Conservation (phyloP, 257 asterid species). For the Thymus quinquecostatus region DNA sequence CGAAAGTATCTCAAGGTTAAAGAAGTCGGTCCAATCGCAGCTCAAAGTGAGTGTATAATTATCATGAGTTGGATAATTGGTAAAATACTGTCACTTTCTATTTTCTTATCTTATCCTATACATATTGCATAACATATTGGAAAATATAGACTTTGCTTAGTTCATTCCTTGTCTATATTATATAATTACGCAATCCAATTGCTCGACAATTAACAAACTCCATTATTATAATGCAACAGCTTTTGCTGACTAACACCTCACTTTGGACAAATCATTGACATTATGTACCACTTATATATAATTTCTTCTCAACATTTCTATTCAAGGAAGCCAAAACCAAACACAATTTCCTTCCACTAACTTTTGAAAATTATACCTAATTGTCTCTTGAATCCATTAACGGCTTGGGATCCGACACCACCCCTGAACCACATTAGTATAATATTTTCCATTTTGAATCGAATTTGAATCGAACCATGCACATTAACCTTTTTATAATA, state of each 20-base stretch:
- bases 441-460: too few species aligned
- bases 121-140: background rate
- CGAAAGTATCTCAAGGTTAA: constrained; percentile 1
- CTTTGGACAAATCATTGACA: constrained; percentile 14
- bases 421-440: too few species aligned
- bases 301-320: background rate
- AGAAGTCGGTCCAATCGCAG: constrained; percentile 14
- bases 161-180: background rate
- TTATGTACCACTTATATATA: background rate
- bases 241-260: constrained; percentile 30
- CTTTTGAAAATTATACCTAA: constrained; percentile 2
- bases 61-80: background rate
- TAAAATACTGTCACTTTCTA: background rate
- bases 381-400: too few species aligned
- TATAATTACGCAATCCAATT: background rate
- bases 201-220: constrained; percentile 15
- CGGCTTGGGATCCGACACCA: too few species aligned
- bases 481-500: too few species aligned
- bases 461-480: too few species aligned
- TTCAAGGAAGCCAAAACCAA: constrained; percentile 24
- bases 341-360: constrained; percentile 4
- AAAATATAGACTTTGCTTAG: background rate
- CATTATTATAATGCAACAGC: constrained; percentile 12
- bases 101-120: constrained; percentile 16
- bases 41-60: background rate